Base-by-base conservation (phyloP, 208 protist genomes). In the Novymonas esmeraldas region DNA sequence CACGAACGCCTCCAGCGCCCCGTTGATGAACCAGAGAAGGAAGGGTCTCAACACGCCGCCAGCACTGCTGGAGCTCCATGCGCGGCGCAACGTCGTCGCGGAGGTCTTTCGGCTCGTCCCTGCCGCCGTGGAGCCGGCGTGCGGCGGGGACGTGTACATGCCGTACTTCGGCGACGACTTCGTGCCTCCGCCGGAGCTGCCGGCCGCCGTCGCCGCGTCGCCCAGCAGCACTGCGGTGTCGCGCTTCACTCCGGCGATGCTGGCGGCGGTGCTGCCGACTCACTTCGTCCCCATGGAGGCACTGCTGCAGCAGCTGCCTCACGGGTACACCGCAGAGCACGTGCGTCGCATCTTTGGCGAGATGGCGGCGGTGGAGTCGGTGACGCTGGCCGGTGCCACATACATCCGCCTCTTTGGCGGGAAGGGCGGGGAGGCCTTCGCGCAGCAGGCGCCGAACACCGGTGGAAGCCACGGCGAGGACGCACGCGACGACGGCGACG, bases 231-330 rank as follows among this genome's bases (percentile, higher is more conserved):
- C 6, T n/a, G 54, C 54, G 20, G 20, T 22, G 26, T 69, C 46
- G 28, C 39, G 67, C 49, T 87, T 90, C 51, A 82, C 71, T 9
- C 78, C 84, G n/a, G 50, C 71, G 51, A 79, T 78, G 69, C 72
- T 90, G 36, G 74, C 73, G 18, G 52, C 75, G 29, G 55, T 80
- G 61, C n/a, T 87, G 41, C 78, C 84, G 33, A 81, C 76, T 0
- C 82, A 75, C 59, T 90, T 90, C 51, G 75, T 90, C 33, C 84
- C 84, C 13, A 54, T 90, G 63, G 62, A 66, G 6, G 61, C 55
- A 36, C 48, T 90, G n/a, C 59, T 85, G 33, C 24, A 31, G 33
- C 61, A 55, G 58, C 74, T 90, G 39, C 84, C 81, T 22, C 33
- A 50, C 2, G 84, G 84, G 10, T 90, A 90, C 67, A 90, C 81